Conservation (phyloP, 2,329 filamentous ascomycete genomes). For the Podosphaera fusca region DNA sequence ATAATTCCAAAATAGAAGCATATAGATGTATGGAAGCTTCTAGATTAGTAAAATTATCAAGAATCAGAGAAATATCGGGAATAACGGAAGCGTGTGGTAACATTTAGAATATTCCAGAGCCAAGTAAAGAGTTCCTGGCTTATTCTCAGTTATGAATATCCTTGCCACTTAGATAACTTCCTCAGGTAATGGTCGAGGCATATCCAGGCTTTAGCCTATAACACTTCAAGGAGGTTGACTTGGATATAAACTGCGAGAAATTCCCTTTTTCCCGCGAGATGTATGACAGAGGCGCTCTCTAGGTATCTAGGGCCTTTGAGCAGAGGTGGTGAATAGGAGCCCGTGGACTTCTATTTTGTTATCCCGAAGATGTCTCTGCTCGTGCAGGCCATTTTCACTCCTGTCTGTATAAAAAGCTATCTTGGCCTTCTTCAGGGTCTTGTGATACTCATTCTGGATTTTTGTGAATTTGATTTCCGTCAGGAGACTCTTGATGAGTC, state of each 20-base stretch:
- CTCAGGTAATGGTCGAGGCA: too few relatives aligned
- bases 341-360: background rate
- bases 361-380: background rate
- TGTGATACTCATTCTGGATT: background rate
- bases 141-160: too few relatives aligned
- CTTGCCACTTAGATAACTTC: too few relatives aligned
- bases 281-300: background rate
- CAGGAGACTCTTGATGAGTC: background rate
- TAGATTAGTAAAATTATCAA: too few relatives aligned
- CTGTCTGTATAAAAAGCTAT: background rate
- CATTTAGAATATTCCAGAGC: too few relatives aligned
- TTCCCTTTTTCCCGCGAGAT: background rate
- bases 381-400: background rate
- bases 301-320: background rate
- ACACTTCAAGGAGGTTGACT: background rate
- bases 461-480: background rate
- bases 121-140: too few relatives aligned
- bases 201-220: too few relatives aligned
- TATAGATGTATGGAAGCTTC: too few relatives aligned
- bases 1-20: too few relatives aligned
- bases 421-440: background rate
- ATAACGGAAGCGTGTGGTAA: too few relatives aligned
- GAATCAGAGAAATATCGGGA: too few relatives aligned
- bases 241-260: background rate
- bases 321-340: background rate